phyloP scores from a whole-genome alignment of 2,329 filamentous ascomycete genomes.

The Sporothrix curviconia region DNA sequence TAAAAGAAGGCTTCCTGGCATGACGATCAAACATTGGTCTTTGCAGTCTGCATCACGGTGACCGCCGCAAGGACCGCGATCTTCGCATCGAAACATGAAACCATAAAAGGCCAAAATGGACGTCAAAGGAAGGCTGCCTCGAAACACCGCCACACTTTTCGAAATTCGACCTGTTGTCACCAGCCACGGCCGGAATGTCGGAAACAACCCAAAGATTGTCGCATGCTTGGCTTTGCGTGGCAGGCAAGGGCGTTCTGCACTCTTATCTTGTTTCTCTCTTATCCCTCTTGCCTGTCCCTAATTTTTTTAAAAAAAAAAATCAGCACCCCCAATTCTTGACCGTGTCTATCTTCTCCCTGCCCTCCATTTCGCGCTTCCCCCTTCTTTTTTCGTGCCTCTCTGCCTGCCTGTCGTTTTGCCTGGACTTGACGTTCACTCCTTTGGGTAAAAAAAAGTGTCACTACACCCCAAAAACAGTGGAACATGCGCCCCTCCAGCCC shows the following conservation, averaged over 20 bases:
- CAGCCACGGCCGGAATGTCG: background rate
- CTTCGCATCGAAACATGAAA: background rate
- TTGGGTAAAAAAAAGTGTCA: slow-evolving; percentile 7
- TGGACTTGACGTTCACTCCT: too few species aligned
- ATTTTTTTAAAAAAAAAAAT: background rate
- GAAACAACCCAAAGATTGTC: background rate
- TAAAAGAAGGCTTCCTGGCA: too few species aligned
- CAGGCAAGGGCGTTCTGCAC: background rate
- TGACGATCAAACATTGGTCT: background rate
- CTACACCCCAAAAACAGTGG: slow-evolving; percentile 5
- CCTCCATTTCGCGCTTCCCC: too few species aligned
- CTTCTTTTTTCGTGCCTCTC: background rate
- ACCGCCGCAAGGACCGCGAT: background rate
- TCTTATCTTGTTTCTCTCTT: background rate
- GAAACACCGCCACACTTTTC: background rate
- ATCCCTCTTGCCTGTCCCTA: background rate
- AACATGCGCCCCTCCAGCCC: background rate
- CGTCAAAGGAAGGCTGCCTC: background rate
- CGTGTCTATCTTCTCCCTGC: background rate
- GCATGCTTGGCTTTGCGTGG: background rate
- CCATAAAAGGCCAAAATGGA: background rate
- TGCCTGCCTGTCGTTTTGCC: background rate
- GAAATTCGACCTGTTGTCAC: background rate
- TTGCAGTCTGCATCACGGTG: background rate
- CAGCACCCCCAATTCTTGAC: background rate